Percentiles rank a stretch among this genome's conserved stretches.
Conservation (phyloP, 768 basidiomycete species). For the Xerocomellus intermedius region DNA sequence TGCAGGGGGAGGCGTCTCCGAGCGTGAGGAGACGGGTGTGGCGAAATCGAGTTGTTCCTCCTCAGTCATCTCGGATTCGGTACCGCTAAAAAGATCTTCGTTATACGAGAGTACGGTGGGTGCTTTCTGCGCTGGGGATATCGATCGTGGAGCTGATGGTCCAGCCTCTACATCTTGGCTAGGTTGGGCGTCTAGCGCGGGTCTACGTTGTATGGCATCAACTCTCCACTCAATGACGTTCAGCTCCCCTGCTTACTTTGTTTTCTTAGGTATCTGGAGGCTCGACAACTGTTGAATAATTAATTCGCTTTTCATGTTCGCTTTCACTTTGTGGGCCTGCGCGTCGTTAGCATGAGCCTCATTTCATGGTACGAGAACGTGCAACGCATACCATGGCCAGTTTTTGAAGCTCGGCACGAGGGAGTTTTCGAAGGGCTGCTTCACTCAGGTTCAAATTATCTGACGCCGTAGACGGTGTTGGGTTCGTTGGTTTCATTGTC, state of each 20-base stretch:
- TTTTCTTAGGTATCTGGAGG: conserved; percentile 7
- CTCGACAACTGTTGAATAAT: conserved; percentile 25
- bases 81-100: conserved; percentile 15
- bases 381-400: conserved; percentile 20
- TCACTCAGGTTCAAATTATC: conserved; percentile 7
- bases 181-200: not conserved
- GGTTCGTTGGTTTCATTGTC: not conserved
- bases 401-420: conserved; percentile 28
- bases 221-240: not conserved
- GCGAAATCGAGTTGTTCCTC: conserved; percentile 16
- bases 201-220: conserved; percentile 2
- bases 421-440: conserved; percentile 20
- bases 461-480: not conserved
- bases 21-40: conserved; percentile 25
- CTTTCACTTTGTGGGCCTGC: conserved; percentile 24
- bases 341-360: not conserved
- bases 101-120: not conserved
- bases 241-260: conserved; percentile 7
- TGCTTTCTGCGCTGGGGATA: not conserved
- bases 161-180: not conserved
- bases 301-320: conserved; percentile 26
- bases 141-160: not conserved
- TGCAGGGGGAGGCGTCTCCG: conserved; percentile 19
- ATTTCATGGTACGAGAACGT: not conserved
- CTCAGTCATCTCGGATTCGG: conserved; percentile 26